Conservation (phyloP, 2,329 filamentous ascomycete genomes). For the Ceratocystis cacaofunesta region DNA sequence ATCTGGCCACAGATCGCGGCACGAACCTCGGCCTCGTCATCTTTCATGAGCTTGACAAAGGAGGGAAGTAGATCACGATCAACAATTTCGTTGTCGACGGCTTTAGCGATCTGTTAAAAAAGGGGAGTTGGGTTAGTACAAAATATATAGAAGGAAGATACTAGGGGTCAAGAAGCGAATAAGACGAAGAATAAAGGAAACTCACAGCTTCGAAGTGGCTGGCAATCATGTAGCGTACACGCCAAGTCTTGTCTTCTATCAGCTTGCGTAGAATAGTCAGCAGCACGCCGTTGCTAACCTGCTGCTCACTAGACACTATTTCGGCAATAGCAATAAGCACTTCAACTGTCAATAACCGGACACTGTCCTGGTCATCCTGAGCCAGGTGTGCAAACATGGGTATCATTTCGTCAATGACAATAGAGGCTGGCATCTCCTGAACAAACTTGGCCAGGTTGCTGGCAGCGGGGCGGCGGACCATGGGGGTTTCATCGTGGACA, state of each 20-base stretch:
- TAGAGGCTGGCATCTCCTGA: conserved; percentile 81
- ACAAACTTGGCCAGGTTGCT: conserved; percentile 96
- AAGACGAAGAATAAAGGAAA: background rate
- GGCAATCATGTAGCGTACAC: conserved; percentile 97
- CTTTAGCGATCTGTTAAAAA: conserved; percentile 69
- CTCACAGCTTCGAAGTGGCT: conserved; percentile 91
- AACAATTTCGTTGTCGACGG: conserved; percentile 92
- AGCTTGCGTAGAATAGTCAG: conserved; percentile 79
- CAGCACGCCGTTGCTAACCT: conserved; percentile 86
- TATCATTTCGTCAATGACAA: conserved; percentile 98
- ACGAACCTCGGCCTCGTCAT: conserved; percentile 92
- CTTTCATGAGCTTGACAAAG: conserved; percentile 94
- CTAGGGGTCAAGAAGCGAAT: background rate
- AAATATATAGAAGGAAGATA: background rate
- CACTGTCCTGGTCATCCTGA: conserved; percentile 93
- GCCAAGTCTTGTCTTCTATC: conserved; percentile 99
- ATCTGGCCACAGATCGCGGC: conserved; percentile 96
- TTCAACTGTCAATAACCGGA: conserved; percentile 87
- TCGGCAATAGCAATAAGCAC: conserved; percentile 93
- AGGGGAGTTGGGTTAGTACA: conserved; percentile 1
- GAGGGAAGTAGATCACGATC: conserved; percentile 86
- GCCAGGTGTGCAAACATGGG: conserved; percentile 95
- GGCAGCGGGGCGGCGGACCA: conserved; percentile 93
- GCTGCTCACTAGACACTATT: conserved; percentile 94
- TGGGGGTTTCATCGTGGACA: conserved; percentile 96